Conservation (phyloP, 257 asterid species). For the Solanum stenotomum region DNA sequence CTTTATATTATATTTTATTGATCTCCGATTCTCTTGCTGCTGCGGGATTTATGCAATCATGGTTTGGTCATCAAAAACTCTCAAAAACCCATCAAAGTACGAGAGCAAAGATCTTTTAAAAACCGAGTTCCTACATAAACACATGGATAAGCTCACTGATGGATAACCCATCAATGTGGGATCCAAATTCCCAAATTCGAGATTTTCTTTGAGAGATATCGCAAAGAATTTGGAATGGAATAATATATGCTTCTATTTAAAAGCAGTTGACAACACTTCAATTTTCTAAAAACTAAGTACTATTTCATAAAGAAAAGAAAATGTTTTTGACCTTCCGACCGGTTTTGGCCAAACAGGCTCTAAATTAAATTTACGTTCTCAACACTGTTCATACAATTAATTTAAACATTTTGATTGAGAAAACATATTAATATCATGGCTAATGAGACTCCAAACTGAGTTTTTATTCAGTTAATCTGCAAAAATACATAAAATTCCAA, state of each 20-base stretch:
- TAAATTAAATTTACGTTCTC: neutral
- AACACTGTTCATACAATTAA: neutral
- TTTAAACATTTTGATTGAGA: neutral
- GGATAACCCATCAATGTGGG: no score
- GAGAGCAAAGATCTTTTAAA: fast-evolving
- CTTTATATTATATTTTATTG: no score
- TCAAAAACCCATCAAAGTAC: no score
- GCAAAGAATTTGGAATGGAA: no score
- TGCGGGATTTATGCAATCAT: neutral
- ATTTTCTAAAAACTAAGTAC: no score
- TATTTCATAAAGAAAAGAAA: neutral
- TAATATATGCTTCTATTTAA: no score
- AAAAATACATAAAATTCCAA: neutral
- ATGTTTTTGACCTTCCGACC: neutral
- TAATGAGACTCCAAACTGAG: neutral
- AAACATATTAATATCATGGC: neutral
- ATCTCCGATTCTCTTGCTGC: neutral
- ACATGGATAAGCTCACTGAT: no score
- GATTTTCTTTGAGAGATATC: no score
- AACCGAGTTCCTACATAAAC: no score
- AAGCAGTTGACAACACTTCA: no score
- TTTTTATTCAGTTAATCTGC: neutral
- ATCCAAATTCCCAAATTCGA: no score
- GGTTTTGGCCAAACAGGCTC: neutral
- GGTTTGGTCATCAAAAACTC: neutral